Evolutionary conservation across 495 filamentous ascomycete species (phyloP).

Genomic region (Wilcoxina mikolae): DNA sequence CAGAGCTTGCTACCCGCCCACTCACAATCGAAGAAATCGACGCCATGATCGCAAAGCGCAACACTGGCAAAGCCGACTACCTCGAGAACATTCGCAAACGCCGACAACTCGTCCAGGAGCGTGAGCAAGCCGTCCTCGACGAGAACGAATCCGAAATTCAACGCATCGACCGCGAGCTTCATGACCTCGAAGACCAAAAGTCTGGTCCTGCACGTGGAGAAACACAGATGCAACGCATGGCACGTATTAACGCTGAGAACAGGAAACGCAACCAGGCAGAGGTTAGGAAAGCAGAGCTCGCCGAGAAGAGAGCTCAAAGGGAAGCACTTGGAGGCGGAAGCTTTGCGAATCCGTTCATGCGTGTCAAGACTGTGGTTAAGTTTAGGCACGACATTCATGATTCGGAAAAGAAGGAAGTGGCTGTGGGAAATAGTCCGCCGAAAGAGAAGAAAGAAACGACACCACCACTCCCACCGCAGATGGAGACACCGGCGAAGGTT

Average conservation of each 20-base stretch:
- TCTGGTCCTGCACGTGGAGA: constrained; percentile 32
- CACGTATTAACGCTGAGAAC: constrained; percentile 60
- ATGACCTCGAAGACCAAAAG: constrained; percentile 50
- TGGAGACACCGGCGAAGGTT: constrained; percentile 7
- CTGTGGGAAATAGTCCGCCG: background rate
- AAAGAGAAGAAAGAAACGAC: constrained; percentile 6
- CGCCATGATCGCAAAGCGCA: constrained; percentile 56
- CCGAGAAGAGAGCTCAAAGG: constrained; percentile 53
- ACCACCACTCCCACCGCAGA: background rate
- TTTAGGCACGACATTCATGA: constrained; percentile 11
- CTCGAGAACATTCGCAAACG: constrained; percentile 50
- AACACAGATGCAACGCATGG: constrained; percentile 46
- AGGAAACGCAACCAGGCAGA: constrained; percentile 64
- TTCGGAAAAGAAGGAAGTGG: background rate
- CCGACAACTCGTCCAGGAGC: constrained; percentile 42
- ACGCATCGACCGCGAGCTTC: constrained; percentile 50
- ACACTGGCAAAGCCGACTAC: constrained; percentile 31
- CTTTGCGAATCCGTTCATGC: constrained; percentile 44
- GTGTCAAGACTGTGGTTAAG: constrained; percentile 25
- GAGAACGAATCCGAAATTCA: constrained; percentile 47
- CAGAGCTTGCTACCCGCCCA: constrained; percentile 54
- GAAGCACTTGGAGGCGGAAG: constrained; percentile 32
- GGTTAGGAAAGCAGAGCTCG: constrained; percentile 69
- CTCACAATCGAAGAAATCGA: constrained; percentile 71
- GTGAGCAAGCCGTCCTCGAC: constrained; percentile 47